phyloP scores from a whole-genome alignment of 345 rosid species.

The Salix brachista region DNA sequence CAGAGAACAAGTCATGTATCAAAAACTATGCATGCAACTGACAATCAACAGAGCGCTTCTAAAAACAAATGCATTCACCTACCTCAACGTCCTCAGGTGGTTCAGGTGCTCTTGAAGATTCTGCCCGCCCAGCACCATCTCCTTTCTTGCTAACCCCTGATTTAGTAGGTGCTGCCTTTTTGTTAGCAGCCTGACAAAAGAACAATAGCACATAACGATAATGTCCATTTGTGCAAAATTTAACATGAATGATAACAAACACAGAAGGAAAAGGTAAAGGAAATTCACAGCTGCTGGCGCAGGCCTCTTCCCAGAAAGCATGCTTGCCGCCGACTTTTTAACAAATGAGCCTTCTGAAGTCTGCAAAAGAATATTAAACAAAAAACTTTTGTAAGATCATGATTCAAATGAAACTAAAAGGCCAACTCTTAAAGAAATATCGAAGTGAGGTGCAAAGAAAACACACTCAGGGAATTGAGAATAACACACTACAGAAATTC shows the following conservation, averaged over 20 bases:
- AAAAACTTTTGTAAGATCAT: background rate
- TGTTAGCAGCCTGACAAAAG: slow-evolving; percentile 51
- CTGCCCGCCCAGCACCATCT: slow-evolving; percentile 66
- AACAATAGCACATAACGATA: background rate
- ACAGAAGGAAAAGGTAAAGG: slow-evolving; percentile 7
- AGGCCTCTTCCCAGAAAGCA: slow-evolving; percentile 91
- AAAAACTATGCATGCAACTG: background rate
- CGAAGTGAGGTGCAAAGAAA: background rate
- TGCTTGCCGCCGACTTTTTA: slow-evolving; percentile 93
- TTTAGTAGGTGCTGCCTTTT: slow-evolving; percentile 64
- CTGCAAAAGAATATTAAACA: slow-evolving; percentile 33
- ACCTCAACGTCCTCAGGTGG: slow-evolving; percentile 93
- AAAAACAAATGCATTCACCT: slow-evolving; percentile 1
- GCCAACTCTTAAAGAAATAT: no score
- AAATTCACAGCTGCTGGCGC: slow-evolving; percentile 61
- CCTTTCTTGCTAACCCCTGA: slow-evolving; percentile 60
- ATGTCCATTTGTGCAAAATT: background rate
- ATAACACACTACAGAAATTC: background rate
- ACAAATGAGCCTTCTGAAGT: slow-evolving; percentile 59
- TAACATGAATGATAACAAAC: background rate
- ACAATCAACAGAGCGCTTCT: background rate
- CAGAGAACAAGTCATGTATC: slow-evolving; percentile 4
- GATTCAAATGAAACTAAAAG: background rate
- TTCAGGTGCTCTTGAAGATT: slow-evolving; percentile 52
- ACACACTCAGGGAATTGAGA: background rate